Base-by-base conservation (phyloP, 1,284 basidiomycete species). In the Porogramme epimiltina region DNA sequence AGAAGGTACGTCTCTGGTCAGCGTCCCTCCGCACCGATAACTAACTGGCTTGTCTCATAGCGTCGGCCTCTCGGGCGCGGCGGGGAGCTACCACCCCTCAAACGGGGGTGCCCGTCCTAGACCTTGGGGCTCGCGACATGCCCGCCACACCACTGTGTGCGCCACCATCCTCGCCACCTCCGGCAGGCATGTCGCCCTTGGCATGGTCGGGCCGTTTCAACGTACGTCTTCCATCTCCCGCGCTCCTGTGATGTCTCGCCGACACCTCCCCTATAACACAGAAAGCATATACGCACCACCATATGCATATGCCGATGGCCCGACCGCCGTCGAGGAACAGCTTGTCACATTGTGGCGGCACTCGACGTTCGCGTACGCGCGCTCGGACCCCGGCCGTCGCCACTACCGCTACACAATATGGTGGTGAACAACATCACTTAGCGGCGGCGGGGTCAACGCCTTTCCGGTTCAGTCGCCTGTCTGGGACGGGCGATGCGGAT, bases 341-440 rank as follows among this genome's bases (percentile, higher is more conserved):
- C 20, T 39, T 44, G 42, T 43, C 33, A 31, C 28, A 31, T 31
- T 13, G 28, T 42, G 18, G 44, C 46, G 49, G 49, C 49, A 9
- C 40, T 39, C 49, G 49, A 51, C 33, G 49, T 51, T 51, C 49
- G 49, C 43, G 49, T 13, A 31, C 28, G 13, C 44, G 39, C 39
- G 44, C 44, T 51, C 49, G 37, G 44, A 39, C 44, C 37, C 37
- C 44, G 24, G 19, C 31, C 33, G 20, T 19, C 42, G 49, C 37
- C 42, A 28, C 42, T 28, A 16, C 19, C 28, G 19, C n/a, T n/a
- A n/a, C n/a, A n/a, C n/a, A n/a, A n/a, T n/a, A n/a, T n/a, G n/a
- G n/a, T n/a, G n/a, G n/a, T n/a, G n/a, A n/a, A n/a, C n/a, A n/a
- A n/a, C n/a, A 24, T 25, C 39, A 24, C 19, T 18, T 23, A 34